Conservation (phyloP, 164 flowering plant species). For the Macadamia integrifolia region DNA sequence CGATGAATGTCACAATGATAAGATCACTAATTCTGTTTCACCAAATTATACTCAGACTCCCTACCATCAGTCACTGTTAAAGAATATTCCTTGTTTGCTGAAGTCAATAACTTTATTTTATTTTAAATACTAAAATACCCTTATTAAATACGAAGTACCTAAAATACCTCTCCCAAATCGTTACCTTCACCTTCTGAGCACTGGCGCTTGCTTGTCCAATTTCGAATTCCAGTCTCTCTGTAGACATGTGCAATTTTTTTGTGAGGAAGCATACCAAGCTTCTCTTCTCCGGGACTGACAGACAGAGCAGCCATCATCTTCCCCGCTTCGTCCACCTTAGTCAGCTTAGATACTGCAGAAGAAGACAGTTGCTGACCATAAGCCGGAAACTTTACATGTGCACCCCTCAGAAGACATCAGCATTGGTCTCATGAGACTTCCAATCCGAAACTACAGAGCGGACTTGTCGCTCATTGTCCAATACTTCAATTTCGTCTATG, state of each 20-base stretch:
- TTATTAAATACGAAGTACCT: no score
- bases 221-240: constrained; percentile 32
- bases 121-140: no score
- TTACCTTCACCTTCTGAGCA: no score
- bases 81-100: no score
- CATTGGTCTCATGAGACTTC: constrained; percentile 12
- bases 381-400: constrained; percentile 19
- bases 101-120: no score
- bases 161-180: no score
- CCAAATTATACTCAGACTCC: no score
- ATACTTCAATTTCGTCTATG: constrained; percentile 31
- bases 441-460: constrained; percentile 17
- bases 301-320: constrained; percentile 29
- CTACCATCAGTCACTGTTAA: no score
- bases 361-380: constrained; percentile 23
- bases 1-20: no score
- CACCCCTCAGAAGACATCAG: constrained; percentile 14
- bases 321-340: constrained; percentile 28
- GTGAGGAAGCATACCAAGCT: neutral
- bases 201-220: constrained; percentile 8
- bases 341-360: constrained; percentile 28
- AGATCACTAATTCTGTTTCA: no score
- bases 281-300: constrained; percentile 14
- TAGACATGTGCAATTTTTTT: constrained; percentile 27
- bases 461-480: constrained; percentile 25